phyloP scores from a whole-genome alignment of 2,329 filamentous ascomycete species.

The Pyricularia pennisetigena region DNA sequence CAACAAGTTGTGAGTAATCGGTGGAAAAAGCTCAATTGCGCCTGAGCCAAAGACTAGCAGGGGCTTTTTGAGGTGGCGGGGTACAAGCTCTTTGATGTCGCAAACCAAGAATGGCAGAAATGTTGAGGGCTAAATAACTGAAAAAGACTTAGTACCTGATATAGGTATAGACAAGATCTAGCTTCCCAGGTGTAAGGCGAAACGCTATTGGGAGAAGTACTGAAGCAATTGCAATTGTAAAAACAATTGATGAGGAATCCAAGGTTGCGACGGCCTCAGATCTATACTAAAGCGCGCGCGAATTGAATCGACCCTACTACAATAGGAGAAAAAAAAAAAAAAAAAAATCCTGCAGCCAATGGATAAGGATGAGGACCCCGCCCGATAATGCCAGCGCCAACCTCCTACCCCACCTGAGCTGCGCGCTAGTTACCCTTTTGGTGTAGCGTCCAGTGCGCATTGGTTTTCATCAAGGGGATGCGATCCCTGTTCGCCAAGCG shows the following conservation, averaged over 20 bases:
- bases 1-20: slow-evolving; percentile 1
- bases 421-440: neutral
- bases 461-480: neutral
- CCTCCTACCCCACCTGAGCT: neutral
- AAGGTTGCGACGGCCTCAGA: neutral
- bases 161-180: neutral
- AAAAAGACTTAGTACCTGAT: neutral
- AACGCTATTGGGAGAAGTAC: neutral
- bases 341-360: slow-evolving; percentile 3
- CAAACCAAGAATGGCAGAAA: neutral
- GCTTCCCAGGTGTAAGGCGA: neutral
- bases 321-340: neutral
- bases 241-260: neutral
- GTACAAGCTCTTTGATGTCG: neutral
- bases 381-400: slow-evolving; percentile 1
- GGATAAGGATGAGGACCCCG: slow-evolving; percentile 1
- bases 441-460: neutral
- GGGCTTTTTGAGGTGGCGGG: neutral
- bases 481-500: neutral
- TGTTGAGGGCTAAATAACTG: neutral
- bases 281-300: neutral
- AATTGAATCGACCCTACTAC: neutral
- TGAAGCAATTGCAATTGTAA: neutral
- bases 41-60: neutral
- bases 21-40: neutral